A percentile compares a stretch with the other conserved stretches of the same genome.
phyloP scores from a whole-genome alignment of 768 basidiomycete species.

The Terana coerulea region DNA sequence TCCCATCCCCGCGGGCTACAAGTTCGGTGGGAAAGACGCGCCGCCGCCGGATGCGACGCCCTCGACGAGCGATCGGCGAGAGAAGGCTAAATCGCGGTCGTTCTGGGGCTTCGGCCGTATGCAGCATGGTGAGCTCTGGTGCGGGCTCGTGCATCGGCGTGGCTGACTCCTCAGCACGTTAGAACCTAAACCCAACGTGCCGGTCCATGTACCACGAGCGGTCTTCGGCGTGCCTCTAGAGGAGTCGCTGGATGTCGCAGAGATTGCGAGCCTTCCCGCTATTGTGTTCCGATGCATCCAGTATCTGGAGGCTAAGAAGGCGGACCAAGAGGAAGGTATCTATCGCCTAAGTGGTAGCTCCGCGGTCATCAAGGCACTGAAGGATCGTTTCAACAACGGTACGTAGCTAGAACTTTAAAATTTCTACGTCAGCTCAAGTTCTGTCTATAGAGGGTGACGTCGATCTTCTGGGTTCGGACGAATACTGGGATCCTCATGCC shows the following conservation, averaged over 20 bases:
- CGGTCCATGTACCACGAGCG: constrained; percentile 51
- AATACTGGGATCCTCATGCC: constrained; percentile 97
- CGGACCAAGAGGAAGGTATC: constrained; percentile 96
- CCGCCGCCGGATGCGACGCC: constrained; percentile 28
- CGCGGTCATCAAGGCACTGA: constrained; percentile 89
- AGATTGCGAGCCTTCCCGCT: constrained; percentile 88
- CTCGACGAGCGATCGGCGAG: constrained; percentile 61
- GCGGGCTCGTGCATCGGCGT: not conserved
- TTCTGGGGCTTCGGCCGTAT: constrained; percentile 86
- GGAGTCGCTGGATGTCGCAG: constrained; percentile 84
- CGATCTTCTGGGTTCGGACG: constrained; percentile 81
- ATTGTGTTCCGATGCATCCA: constrained; percentile 95
- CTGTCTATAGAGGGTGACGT: constrained; percentile 83
- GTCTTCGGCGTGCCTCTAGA: constrained; percentile 89
- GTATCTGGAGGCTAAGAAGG: constrained; percentile 90
- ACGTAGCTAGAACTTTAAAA: constrained; percentile 23
- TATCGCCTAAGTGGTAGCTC: constrained; percentile 94
- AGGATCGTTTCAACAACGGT: constrained; percentile 92
- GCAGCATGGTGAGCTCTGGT: constrained; percentile 36
- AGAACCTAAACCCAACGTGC: constrained; percentile 33
- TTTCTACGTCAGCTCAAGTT: not conserved
- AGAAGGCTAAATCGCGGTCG: constrained; percentile 88
- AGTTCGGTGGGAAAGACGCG: constrained; percentile 80
- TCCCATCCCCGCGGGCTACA: constrained; percentile 85
- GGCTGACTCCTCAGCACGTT: constrained; percentile 6